Base-by-base conservation (phyloP, 805 yeast genomes). In the Candida koratica region DNA sequence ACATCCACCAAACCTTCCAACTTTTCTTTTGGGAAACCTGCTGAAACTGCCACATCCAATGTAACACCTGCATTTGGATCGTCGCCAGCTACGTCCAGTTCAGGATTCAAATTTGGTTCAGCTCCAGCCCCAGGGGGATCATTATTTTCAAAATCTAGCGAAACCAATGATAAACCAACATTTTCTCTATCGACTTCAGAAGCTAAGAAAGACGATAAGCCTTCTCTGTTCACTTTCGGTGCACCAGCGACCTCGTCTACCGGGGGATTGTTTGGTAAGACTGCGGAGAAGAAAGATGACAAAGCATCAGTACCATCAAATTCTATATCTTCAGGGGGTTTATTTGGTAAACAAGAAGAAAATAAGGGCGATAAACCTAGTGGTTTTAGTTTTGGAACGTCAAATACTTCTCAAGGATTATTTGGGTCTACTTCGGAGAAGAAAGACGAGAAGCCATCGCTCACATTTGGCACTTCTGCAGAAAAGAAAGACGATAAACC, bases 261-360 rank as follows among this genome's bases (percentile, higher is more conserved):
- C 15, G 29, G 39, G 3, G 36, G 36, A 6, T 27, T 31, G 5
- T 45, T 62, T 31, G 46, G 49, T 11, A 28, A 46, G 7, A 42
- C 48, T 15, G 46, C 44, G n/a, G 46, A 43, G 41, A 25, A 28
- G 37, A 34, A 25, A 15, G 35, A 37, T 16, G 30, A 29, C 11
- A 36, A 30, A 29, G 29, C 37, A 18, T 13, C 30, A n/a, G 38
- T 32, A 22, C 9, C 23, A 8, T 20, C 23, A 8, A 20, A 20
- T 20, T 8, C 9, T 20, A 8, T 20, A 8, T 20, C 23, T 20
- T 25, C 38, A 26, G 52, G 49, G 25, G 45, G 44, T 7, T 36
- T 39, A 8, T 48, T 52, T 12, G 58, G 44, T 17, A 49, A 43
- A 41, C 48, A 45, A 26, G 58, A 46, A 25, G 58, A 53, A 11